Conservation (phyloP, 2,329 filamentous ascomycete species). For the Blumeria graminis region DNA sequence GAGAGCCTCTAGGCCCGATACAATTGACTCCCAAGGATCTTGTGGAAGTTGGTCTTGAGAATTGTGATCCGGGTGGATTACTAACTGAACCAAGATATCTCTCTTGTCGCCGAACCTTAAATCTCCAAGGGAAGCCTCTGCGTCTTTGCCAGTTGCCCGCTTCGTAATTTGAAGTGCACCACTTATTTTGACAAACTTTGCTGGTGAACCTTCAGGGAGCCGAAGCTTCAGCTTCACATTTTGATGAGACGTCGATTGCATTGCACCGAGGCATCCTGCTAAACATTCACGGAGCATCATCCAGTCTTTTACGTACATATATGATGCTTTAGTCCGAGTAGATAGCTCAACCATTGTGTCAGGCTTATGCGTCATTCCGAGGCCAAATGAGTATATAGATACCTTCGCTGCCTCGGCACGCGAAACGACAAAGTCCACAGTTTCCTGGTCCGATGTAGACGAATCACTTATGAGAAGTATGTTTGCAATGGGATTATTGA, state of each 20-base stretch:
- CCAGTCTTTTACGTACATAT: constrained; percentile 98
- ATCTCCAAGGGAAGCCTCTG: constrained; percentile 78
- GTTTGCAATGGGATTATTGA: constrained; percentile 81
- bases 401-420: constrained; percentile 94
- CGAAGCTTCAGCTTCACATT: constrained; percentile 91
- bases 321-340: constrained; percentile 83
- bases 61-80: constrained; percentile 67
- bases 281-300: constrained; percentile 98
- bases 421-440: constrained; percentile 93
- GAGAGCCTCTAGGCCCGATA: constrained; percentile 81
- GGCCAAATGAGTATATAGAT: constrained; percentile 83
- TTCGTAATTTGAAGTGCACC: constrained; percentile 92
- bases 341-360: constrained; percentile 98
- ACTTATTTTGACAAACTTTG: constrained; percentile 96
- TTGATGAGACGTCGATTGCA: constrained; percentile 92
- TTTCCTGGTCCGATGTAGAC: constrained; percentile 78
- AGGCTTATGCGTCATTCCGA: constrained; percentile 91
- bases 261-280: constrained; percentile 70
- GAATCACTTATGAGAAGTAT: constrained; percentile 96
- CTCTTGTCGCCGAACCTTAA: constrained; percentile 83
- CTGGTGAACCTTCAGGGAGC: constrained; percentile 83
- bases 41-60: constrained; percentile 63
- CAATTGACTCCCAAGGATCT: constrained; percentile 91
- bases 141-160: constrained; percentile 79
- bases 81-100: constrained; percentile 82